Evolutionary conservation across 164 flowering plant genomes (phyloP).

Genomic region (Stephania cephalantha): DNA sequence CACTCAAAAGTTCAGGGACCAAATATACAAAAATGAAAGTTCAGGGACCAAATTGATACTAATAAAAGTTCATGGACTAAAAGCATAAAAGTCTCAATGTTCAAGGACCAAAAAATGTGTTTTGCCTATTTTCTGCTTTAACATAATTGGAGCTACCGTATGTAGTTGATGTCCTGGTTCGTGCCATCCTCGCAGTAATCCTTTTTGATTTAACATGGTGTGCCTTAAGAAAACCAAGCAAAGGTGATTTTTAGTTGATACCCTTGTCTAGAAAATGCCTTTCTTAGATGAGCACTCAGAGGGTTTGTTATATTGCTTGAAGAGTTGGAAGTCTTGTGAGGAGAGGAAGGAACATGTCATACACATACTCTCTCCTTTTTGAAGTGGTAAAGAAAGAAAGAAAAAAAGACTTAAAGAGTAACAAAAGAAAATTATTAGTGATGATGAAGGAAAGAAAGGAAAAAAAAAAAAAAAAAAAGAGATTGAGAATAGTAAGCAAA

Average conservation of each 20-base stretch:
- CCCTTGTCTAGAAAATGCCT: not conserved
- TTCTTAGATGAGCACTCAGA: not conserved
- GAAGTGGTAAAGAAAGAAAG: not conserved
- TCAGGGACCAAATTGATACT: too few species aligned
- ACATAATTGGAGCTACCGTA: too few species aligned
- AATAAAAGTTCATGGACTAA: too few species aligned
- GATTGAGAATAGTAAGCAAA: not conserved
- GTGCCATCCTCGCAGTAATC: too few species aligned
- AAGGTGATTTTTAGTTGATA: not conserved
- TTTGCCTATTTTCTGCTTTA: not conserved
- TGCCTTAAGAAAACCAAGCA: slow-evolving; percentile 4
- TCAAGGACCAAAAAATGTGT: too few species aligned
- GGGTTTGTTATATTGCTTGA: slow-evolving; percentile 20
- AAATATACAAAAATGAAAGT: too few species aligned
- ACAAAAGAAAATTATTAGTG: not conserved
- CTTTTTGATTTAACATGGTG: not conserved
- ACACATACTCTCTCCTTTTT: not conserved
- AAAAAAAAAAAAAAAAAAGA: not conserved
- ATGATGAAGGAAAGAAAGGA: not conserved
- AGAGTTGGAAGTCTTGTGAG: slow-evolving; percentile 31
- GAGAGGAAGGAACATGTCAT: slow-evolving; percentile 37
- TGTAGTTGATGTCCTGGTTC: too few species aligned
- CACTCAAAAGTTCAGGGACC: too few species aligned
- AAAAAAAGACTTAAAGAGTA: not conserved
- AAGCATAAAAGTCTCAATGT: too few species aligned